These are phyloP conservation scores for Plasmodium falciparum DNA, from an alignment of 169 alveolate genomes.

Conservation along the genomic window DNA sequence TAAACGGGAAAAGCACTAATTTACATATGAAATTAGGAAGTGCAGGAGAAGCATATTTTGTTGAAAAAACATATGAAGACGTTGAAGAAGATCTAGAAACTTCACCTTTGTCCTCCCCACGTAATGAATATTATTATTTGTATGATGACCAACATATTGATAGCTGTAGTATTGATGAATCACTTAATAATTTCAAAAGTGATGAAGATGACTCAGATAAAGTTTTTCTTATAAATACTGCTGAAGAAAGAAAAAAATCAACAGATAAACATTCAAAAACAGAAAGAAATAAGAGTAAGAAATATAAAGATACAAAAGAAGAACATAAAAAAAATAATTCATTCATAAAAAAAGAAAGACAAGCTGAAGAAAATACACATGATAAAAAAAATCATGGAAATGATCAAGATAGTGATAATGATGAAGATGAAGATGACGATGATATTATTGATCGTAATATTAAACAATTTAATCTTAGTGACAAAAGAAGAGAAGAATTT, in stretches of 20 bases:
- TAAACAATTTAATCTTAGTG: too few relatives aligned
- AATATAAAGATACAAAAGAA: slow-evolving; percentile 1
- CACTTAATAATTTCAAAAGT: slow-evolving; percentile 23
- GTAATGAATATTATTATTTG: slow-evolving; percentile 34
- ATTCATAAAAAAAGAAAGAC: not conserved
- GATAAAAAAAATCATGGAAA: not conserved
- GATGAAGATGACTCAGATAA: slow-evolving; percentile 43
- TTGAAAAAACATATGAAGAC: slow-evolving; percentile 87
- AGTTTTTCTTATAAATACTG: not conserved
- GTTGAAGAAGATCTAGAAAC: slow-evolving; percentile 77
- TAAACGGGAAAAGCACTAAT: slow-evolving; percentile 93
- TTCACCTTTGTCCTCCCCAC: slow-evolving; percentile 67
- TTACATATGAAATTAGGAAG: slow-evolving; percentile 95
- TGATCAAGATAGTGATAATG: not conserved
- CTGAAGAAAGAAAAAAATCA: slow-evolving; percentile 12
- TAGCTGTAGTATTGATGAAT: slow-evolving; percentile 55
- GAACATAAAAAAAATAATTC: not conserved
- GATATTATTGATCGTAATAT: not conserved
- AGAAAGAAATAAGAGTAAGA: slow-evolving; percentile 15
- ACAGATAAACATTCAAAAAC: slow-evolving; percentile 12
- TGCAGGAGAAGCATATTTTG: slow-evolving; percentile 97
- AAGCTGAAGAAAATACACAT: slow-evolving; percentile 1
- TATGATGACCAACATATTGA: slow-evolving; percentile 42
- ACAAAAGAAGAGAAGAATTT: slow-evolving; percentile 6
- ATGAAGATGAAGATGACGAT: not conserved